phyloP scores from a whole-genome alignment of 768 basidiomycete species.

The Boletellus emodensis region DNA sequence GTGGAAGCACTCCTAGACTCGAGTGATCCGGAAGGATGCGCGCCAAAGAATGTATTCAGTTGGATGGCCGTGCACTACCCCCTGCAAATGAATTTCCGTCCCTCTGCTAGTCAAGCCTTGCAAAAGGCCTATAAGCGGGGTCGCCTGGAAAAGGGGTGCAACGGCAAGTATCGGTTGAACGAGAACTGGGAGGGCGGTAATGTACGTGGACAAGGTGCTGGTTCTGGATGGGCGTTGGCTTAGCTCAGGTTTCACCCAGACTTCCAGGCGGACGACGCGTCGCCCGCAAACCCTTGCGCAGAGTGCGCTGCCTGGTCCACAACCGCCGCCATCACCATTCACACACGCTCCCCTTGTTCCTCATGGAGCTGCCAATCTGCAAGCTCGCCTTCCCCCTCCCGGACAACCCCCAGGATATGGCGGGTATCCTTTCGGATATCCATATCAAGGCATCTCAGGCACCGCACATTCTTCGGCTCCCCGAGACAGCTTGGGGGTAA shows the following conservation, averaged over 20 bases:
- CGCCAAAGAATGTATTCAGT: slow-evolving; percentile 77
- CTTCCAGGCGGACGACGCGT: slow-evolving; percentile 72
- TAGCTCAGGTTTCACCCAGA: slow-evolving; percentile 38
- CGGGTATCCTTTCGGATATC: slow-evolving; percentile 39
- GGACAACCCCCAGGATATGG: slow-evolving; percentile 34
- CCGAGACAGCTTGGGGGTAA: slow-evolving; percentile 1
- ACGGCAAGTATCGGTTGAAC: slow-evolving; percentile 73
- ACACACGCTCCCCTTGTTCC: slow-evolving; percentile 49
- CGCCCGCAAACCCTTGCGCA: slow-evolving; percentile 58
- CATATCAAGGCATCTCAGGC: slow-evolving; percentile 22
- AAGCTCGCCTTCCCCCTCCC: slow-evolving; percentile 31
- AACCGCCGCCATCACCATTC: slow-evolving; percentile 48
- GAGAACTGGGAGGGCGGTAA: slow-evolving; percentile 77
- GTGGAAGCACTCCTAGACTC: slow-evolving; percentile 70
- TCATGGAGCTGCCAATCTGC: slow-evolving; percentile 32
- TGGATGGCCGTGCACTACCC: slow-evolving; percentile 86
- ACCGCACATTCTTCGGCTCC: not conserved
- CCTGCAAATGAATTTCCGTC: slow-evolving; percentile 82
- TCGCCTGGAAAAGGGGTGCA: slow-evolving; percentile 68
- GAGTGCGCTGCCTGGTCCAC: slow-evolving; percentile 28
- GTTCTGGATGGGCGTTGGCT: slow-evolving; percentile 3
- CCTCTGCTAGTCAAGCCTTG: slow-evolving; percentile 84
- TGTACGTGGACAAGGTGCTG: slow-evolving; percentile 41
- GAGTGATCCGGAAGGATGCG: slow-evolving; percentile 68
- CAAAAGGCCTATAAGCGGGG: slow-evolving; percentile 84